A percentile compares a stretch with the other conserved stretches of the same genome.
phyloP scores from a whole-genome alignment of 306 rosid species.

The Biancaea sappan region DNA sequence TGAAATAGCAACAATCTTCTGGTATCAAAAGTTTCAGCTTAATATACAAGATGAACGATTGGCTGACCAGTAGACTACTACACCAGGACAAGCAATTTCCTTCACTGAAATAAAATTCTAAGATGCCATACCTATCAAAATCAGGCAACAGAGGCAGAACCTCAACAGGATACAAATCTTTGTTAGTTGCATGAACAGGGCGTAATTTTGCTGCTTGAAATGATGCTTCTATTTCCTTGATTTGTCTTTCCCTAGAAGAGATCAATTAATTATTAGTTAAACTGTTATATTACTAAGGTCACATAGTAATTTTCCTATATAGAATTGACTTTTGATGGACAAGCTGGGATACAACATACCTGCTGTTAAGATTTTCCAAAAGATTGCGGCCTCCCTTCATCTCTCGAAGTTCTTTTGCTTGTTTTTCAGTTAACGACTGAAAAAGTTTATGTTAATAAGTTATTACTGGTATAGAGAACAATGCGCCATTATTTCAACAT shows the following conservation, averaged over 20 bases:
- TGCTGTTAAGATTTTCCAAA: conserved; percentile 72
- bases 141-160: conserved; percentile 91
- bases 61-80: not conserved
- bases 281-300: conserved; percentile 21
- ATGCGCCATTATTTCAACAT: conserved; percentile 13
- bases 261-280: conserved; percentile 15
- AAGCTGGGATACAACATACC: conserved; percentile 48
- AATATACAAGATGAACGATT: not conserved
- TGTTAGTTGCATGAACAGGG: conserved; percentile 91
- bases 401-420: conserved; percentile 95
- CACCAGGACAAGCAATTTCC: conserved; percentile 13
- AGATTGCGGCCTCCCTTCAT: conserved; percentile 74
- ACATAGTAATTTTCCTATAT: not conserved
- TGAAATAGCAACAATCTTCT: conserved; percentile 13
- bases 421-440: conserved; percentile 96
- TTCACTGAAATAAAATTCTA: conserved; percentile 7
- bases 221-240: conserved; percentile 95
- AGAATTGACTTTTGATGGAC: conserved; percentile 9
- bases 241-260: conserved; percentile 81
- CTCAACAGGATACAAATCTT: conserved; percentile 89
- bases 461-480: conserved; percentile 29
- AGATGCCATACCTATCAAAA: conserved; percentile 65
- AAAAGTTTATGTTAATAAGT: conserved; percentile 32
- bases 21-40: conserved; percentile 26
- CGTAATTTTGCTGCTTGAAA: conserved; percentile 92